phyloP scores from a whole-genome alignment of 1,284 basidiomycete genomes.

The Hortiboletus rubellus region DNA sequence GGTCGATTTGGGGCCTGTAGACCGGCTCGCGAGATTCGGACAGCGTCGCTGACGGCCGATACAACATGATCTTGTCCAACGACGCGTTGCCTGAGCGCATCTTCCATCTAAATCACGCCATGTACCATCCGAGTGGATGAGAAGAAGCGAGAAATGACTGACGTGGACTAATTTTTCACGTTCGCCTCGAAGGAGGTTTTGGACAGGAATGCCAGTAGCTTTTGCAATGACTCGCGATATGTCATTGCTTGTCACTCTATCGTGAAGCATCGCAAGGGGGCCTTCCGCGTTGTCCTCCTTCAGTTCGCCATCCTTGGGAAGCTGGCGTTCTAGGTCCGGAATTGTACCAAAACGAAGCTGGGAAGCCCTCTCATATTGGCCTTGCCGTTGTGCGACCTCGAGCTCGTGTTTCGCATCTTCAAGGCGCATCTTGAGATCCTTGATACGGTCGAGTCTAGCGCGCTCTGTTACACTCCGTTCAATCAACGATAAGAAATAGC shows the following conservation, averaged over 20 bases:
- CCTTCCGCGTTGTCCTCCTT: conserved; percentile 46
- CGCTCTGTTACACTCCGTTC: conserved; percentile 54
- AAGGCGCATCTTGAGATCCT: conserved; percentile 76
- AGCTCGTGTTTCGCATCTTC: conserved; percentile 85
- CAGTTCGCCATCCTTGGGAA: conserved; percentile 59
- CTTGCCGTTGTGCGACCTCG: conserved; percentile 85
- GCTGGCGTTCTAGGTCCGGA: conserved; percentile 74
- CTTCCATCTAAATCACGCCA: conserved; percentile 72
- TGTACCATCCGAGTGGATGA: neutral
- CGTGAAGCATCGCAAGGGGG: conserved; percentile 71
- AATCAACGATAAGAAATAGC: neutral
- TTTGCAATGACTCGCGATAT: conserved; percentile 89
- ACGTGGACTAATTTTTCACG: conserved; percentile 89
- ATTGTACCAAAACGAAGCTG: conserved; percentile 82
- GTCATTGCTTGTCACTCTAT: conserved; percentile 86
- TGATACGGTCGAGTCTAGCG: conserved; percentile 72
- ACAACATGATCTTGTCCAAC: conserved; percentile 90
- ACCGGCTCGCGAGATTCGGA: conserved; percentile 88
- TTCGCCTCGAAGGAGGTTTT: conserved; percentile 87
- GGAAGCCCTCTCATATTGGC: conserved; percentile 81
- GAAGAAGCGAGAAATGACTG: conserved; percentile 28
- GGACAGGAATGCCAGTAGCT: conserved; percentile 89
- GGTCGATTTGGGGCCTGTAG: conserved; percentile 85
- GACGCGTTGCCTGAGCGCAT: conserved; percentile 69
- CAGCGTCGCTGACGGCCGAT: conserved; percentile 79